Percentiles rank a stretch among this genome's conserved stretches.
These are phyloP conservation scores for Fusarium decemcellulare DNA, from an alignment of 2,329 filamentous ascomycete genomes.

Conservation along the genomic window DNA sequence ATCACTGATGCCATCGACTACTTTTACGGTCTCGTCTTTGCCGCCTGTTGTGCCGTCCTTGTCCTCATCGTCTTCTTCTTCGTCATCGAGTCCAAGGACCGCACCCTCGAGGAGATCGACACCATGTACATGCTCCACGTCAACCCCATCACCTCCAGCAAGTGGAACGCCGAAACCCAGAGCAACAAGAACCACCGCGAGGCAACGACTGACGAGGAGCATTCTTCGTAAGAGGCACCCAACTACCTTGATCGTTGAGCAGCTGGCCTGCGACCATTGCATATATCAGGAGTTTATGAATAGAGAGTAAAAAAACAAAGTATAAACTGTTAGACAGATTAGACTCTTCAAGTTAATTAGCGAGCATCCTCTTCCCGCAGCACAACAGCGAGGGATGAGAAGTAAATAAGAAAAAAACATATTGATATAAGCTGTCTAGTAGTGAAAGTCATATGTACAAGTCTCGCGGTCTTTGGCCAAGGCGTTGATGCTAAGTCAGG, in stretches of 20 bases:
- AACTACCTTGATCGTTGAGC: not conserved
- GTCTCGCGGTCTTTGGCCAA: too few relatives aligned
- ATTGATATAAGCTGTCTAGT: too few relatives aligned
- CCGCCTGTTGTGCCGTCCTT: slow-evolving; percentile 74
- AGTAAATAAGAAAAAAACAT: too few relatives aligned
- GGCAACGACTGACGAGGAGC: slow-evolving; percentile 37
- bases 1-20: slow-evolving; percentile 80
- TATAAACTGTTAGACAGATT: not conserved
- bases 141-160: slow-evolving; percentile 62
- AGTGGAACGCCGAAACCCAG: slow-evolving; percentile 40
- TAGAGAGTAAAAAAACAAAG: not conserved
- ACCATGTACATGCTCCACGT: slow-evolving; percentile 76
- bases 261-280: not conserved
- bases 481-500: too few relatives aligned
- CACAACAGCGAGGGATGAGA: too few relatives aligned
- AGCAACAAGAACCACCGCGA: slow-evolving; percentile 26
- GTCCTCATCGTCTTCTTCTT: slow-evolving; percentile 81
- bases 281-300: not conserved
- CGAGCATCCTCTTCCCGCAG: too few relatives aligned
- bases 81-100: slow-evolving; percentile 80
- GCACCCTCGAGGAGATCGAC: slow-evolving; percentile 82
- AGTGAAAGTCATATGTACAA: too few relatives aligned
- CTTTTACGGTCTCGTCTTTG: slow-evolving; percentile 80
- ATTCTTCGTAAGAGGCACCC: slow-evolving; percentile 25
- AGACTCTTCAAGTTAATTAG: too few relatives aligned